These are phyloP conservation scores for Fusarium xyrophilum DNA, from an alignment of 2,329 filamentous ascomycete genomes.

Conservation along the genomic window DNA sequence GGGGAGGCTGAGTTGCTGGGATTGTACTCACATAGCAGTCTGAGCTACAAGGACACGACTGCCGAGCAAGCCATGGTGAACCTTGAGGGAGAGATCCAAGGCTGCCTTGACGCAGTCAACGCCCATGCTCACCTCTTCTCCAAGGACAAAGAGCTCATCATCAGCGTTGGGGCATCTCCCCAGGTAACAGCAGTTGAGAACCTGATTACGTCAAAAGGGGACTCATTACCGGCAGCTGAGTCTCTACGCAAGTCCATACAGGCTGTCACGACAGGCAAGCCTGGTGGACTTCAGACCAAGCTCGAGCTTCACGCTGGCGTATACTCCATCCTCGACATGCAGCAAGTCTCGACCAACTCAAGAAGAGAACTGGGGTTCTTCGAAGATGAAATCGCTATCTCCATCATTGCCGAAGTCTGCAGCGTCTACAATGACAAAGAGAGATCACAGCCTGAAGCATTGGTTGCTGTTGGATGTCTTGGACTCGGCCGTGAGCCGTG, in stretches of 20 bases:
- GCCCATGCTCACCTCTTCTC: conserved; percentile 22
- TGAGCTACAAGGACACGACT: conserved; percentile 43
- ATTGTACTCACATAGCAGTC: conserved; percentile 46
- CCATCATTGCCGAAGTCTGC: conserved; percentile 66
- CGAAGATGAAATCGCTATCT: conserved; percentile 60
- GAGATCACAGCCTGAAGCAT: conserved; percentile 53
- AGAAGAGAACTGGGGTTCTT: conserved; percentile 37
- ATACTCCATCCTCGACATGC: conserved; percentile 69
- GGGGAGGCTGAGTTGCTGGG: conserved; percentile 34
- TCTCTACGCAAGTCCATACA: conserved; percentile 13
- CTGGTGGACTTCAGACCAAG: conserved; percentile 20
- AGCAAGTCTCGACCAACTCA: conserved; percentile 66
- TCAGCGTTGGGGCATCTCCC: conserved; percentile 46
- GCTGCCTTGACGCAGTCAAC: conserved; percentile 40
- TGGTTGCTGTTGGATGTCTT: conserved; percentile 64
- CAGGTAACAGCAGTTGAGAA: conserved; percentile 44
- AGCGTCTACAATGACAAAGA: conserved; percentile 60
- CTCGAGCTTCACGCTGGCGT: conserved; percentile 71
- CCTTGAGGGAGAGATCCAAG: conserved; percentile 42
- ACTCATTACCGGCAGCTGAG: neutral
- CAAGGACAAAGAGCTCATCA: conserved; percentile 23
- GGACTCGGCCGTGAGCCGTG: conserved; percentile 69
- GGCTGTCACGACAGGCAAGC: neutral
- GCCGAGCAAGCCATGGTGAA: conserved; percentile 42
- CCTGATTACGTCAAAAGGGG: neutral